Percentiles rank a stretch among this genome's conserved stretches.
Evolutionary conservation across 257 asterid genomes (phyloP).

Genomic region (Catharanthus roseus): DNA sequence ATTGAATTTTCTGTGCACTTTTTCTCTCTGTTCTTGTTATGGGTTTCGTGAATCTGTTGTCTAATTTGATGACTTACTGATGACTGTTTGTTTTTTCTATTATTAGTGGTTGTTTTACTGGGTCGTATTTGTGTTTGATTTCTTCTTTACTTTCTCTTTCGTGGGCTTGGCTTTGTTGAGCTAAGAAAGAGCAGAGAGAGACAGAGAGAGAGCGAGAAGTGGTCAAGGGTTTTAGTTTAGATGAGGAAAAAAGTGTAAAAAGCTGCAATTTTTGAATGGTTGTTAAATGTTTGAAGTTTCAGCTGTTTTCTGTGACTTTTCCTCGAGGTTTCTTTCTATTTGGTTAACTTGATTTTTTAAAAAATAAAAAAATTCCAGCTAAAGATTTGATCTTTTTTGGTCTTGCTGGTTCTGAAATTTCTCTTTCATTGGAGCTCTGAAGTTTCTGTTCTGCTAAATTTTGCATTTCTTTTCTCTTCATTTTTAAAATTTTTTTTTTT

Average conservation of each 20-base stretch:
- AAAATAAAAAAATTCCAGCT: conserved; percentile 21
- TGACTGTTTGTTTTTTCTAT: conserved; percentile 9
- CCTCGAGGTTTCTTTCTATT: conserved; percentile 14
- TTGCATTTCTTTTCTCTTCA: conserved; percentile 6
- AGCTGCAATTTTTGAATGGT: conserved; percentile 27
- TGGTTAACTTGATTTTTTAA: neutral
- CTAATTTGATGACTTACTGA: conserved; percentile 23
- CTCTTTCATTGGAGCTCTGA: conserved; percentile 3
- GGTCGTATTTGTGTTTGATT: conserved; percentile 42
- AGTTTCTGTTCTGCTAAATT: conserved; percentile 13
- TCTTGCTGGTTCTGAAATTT: neutral
- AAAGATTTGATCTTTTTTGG: conserved; percentile 8
- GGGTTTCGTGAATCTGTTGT: conserved; percentile 19
- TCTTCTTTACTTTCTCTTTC: conserved; percentile 20
- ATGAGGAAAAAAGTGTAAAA: conserved; percentile 20
- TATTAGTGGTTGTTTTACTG: conserved; percentile 29
- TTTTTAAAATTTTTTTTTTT: neutral
- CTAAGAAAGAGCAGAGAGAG: neutral
- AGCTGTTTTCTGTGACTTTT: conserved; percentile 1
- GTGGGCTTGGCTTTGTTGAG: conserved; percentile 5
- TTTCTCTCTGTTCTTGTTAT: conserved; percentile 15
- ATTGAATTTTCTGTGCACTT: conserved; percentile 21
- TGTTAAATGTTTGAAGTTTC: conserved; percentile 13
- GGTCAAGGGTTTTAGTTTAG: conserved; percentile 48
- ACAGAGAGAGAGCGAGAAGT: conserved; percentile 6